Conservation (phyloP, 306 rosid genomes). For the Prunus dulcis region DNA sequence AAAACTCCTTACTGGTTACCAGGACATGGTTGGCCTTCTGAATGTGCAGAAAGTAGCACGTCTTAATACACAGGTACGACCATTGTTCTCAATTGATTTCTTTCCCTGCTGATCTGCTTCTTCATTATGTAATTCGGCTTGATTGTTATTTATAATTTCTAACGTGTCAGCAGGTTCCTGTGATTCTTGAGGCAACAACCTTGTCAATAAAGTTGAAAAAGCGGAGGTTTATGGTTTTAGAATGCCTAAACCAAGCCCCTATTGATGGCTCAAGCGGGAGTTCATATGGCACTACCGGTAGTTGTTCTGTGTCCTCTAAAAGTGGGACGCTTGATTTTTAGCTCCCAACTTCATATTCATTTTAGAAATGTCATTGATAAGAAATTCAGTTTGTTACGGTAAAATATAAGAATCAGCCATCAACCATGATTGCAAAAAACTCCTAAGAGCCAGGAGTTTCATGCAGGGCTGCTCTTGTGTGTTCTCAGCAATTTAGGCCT, state of each 20-base stretch:
- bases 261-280: conserved; percentile 70
- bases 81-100: no score
- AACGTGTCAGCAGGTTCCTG: conserved; percentile 54
- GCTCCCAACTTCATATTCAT: neutral
- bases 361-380: neutral
- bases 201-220: conserved; percentile 78
- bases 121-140: neutral
- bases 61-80: conserved; percentile 71
- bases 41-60: conserved; percentile 76
- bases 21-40: conserved; percentile 90
- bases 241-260: conserved; percentile 90
- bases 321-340: conserved; percentile 66
- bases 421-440: no score
- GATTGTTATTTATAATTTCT: neutral
- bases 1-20: conserved; percentile 88
- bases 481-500: no score
- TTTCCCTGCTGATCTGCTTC: neutral
- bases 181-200: conserved; percentile 74
- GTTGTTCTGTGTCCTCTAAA: conserved; percentile 67
- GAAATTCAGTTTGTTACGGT: neutral
- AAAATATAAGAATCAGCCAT: neutral
- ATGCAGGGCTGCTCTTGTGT: no score
- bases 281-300: conserved; percentile 69
- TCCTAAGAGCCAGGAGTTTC: no score
- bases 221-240: conserved; percentile 73